phyloP scores from a whole-genome alignment of 768 basidiomycete species.

The Panaeolus papilionaceus region DNA sequence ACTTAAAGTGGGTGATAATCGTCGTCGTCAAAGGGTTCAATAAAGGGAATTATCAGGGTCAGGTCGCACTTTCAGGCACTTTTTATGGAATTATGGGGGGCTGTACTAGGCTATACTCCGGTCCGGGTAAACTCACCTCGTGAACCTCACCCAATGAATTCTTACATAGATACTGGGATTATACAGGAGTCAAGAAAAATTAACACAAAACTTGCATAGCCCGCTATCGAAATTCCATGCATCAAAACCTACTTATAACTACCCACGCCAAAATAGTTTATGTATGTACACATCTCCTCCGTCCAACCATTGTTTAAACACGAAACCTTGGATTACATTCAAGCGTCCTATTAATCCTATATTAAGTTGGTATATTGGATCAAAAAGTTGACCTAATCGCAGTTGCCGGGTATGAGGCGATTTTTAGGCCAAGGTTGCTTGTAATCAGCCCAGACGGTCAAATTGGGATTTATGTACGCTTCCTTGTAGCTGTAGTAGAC shows the following conservation, averaged over 20 bases:
- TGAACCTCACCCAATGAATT: not conserved
- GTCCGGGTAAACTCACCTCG: not conserved
- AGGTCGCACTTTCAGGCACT: no score
- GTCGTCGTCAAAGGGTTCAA: not conserved
- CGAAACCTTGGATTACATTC: not conserved
- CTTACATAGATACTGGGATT: not conserved
- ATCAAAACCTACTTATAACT: not conserved
- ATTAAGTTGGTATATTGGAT: conserved; percentile 2
- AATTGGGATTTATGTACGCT: conserved; percentile 67
- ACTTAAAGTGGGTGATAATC: not conserved
- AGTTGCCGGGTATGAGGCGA: conserved; percentile 28
- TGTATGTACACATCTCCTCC: not conserved
- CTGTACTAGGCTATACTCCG: no score
- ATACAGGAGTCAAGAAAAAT: not conserved
- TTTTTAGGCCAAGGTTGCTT: conserved; percentile 65
- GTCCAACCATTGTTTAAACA: not conserved
- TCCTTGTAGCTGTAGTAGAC: conserved; percentile 53
- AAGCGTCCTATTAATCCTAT: not conserved
- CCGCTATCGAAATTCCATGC: conserved; percentile 1
- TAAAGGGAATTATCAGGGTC: no score
- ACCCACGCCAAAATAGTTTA: not conserved
- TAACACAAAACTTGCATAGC: not conserved
- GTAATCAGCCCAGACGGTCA: conserved; percentile 51
- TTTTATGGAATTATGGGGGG: no score
- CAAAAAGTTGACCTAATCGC: conserved; percentile 2